A percentile compares a stretch with the other conserved stretches of the same genome.
Evolutionary conservation across 2,329 filamentous ascomycete genomes (phyloP).

Genomic region (Aspergillus persii): DNA sequence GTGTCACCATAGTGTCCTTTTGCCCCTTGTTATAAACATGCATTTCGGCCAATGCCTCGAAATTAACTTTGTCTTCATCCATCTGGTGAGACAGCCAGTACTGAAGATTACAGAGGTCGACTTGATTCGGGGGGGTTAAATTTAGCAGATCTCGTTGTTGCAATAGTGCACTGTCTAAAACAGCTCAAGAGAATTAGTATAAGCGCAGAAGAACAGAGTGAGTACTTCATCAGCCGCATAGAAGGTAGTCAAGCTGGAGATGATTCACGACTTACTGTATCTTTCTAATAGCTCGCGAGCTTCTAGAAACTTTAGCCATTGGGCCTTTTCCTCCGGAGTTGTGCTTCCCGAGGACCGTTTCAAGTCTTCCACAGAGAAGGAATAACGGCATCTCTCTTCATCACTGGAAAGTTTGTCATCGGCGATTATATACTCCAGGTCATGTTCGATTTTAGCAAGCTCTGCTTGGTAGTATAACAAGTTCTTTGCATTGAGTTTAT

Average conservation of each 20-base stretch:
- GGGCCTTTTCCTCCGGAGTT: background rate
- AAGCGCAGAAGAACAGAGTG: background rate
- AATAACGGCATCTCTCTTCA: background rate
- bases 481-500: slow-evolving; percentile 9
- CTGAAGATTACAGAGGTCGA: background rate
- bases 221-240: too few relatives aligned
- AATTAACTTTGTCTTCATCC: background rate
- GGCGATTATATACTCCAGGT: slow-evolving; percentile 2
- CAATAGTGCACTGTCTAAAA: slow-evolving; percentile 10
- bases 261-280: slow-evolving; percentile 10
- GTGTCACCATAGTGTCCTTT: slow-evolving; percentile 1
- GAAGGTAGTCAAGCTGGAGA: too few relatives aligned
- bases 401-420: background rate
- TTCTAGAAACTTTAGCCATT: slow-evolving; percentile 11
- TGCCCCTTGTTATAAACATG: slow-evolving; percentile 7
- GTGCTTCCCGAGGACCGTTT: background rate
- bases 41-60: background rate
- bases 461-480: slow-evolving; percentile 12
- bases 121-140: background rate
- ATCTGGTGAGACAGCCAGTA: slow-evolving; percentile 1
- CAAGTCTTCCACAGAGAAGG: slow-evolving; percentile 1
- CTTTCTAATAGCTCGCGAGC: slow-evolving; percentile 8
- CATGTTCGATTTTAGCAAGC: slow-evolving; percentile 1
- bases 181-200: background rate
- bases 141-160: slow-evolving; percentile 10